Evolutionary conservation across 768 basidiomycete species (phyloP).

Genomic region (Amanita polypyramis): DNA sequence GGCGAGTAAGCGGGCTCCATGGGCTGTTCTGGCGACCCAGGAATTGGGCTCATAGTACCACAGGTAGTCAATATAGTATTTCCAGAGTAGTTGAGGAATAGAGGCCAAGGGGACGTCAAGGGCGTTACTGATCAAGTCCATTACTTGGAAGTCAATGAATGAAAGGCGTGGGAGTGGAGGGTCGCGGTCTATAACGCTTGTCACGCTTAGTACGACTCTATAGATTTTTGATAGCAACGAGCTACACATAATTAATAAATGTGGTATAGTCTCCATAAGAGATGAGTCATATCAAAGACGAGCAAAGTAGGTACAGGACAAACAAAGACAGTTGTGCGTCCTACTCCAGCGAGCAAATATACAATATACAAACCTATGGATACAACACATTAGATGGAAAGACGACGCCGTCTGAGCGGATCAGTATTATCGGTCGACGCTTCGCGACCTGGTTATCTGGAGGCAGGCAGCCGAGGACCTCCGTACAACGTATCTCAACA

Average conservation of each 20-base stretch:
- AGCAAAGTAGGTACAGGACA: conserved; percentile 14
- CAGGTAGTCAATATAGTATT: conserved; percentile 48
- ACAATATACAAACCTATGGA: conserved; percentile 36
- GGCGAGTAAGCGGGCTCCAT: conserved; percentile 54
- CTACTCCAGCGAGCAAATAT: neutral
- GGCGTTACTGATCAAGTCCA: conserved; percentile 25
- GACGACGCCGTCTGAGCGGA: conserved; percentile 78
- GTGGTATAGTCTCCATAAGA: conserved; percentile 8
- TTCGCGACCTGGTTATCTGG: conserved; percentile 57
- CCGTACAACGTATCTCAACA: conserved; percentile 80
- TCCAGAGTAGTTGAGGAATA: conserved; percentile 40
- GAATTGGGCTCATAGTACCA: conserved; percentile 57
- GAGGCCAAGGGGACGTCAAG: conserved; percentile 22
- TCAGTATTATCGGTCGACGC: conserved; percentile 71
- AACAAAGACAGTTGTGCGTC: conserved; percentile 7
- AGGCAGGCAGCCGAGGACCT: conserved; percentile 75
- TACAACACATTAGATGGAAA: conserved; percentile 79
- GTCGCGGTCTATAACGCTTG: neutral
- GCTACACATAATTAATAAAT: neutral
- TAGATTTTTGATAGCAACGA: neutral
- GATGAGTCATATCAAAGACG: conserved; percentile 3
- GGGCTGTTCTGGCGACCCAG: conserved; percentile 58
- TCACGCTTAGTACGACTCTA: neutral
- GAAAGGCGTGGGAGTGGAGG: no score
- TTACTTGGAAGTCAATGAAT: conserved; percentile 9